Percentiles rank a stretch among this genome's conserved stretches.
Evolutionary conservation across 1,284 basidiomycete species (phyloP).

Genomic region (Cutaneotrichosporon sp.): DNA sequence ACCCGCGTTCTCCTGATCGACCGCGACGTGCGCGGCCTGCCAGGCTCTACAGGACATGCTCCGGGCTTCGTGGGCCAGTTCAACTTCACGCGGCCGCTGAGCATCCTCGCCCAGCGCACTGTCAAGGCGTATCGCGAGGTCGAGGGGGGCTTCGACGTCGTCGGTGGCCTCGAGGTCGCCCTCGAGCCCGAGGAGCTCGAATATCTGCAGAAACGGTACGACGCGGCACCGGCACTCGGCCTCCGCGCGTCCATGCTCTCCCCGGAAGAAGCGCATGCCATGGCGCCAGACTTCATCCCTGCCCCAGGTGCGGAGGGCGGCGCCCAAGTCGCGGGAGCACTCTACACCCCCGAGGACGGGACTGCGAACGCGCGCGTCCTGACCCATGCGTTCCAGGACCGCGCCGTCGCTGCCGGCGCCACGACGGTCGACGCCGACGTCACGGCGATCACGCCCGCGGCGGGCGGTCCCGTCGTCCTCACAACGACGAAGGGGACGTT

Average conservation of each 20-base stretch:
- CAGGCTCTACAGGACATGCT: slow-evolving; percentile 30
- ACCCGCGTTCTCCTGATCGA: slow-evolving; percentile 52
- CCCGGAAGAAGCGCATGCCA: slow-evolving; percentile 4
- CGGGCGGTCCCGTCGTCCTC: neutral
- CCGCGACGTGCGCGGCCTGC: slow-evolving; percentile 20
- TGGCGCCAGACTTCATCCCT: slow-evolving; percentile 19
- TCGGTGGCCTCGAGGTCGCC: slow-evolving; percentile 25
- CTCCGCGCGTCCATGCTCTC: slow-evolving; percentile 11
- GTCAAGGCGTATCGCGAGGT: slow-evolving; percentile 18
- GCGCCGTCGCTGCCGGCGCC: slow-evolving; percentile 15
- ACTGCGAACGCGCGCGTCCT: slow-evolving; percentile 19
- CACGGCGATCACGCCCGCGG: neutral
- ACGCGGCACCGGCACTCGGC: slow-evolving; percentile 7
- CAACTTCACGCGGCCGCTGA: slow-evolving; percentile 27
- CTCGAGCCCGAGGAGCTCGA: neutral
- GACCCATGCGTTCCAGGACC: slow-evolving; percentile 13
- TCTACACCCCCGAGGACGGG: slow-evolving; percentile 22
- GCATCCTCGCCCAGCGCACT: slow-evolving; percentile 18
- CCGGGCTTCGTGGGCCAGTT: slow-evolving; percentile 30
- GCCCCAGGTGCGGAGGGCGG: too few relatives aligned
- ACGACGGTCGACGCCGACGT: slow-evolving; percentile 16
- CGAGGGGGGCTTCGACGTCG: slow-evolving; percentile 17
- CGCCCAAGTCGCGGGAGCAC: neutral
- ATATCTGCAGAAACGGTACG: slow-evolving; percentile 1
- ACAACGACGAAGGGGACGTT: neutral